Evolutionary conservation across 441 rosid species (phyloP).

Genomic region (Populus trichocarpa): DNA sequence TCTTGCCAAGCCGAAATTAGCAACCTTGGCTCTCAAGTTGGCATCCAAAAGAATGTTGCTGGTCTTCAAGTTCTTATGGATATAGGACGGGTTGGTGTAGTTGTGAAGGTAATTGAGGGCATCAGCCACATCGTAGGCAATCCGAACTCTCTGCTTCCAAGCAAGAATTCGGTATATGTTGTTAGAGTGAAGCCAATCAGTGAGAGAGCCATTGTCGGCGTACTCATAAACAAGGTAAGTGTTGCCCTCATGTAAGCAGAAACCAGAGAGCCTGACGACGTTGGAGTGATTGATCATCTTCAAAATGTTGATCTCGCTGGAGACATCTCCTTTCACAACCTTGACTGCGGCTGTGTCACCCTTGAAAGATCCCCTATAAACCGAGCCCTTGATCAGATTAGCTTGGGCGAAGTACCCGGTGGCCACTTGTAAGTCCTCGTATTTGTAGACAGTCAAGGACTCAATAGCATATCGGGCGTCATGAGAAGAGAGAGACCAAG

Average conservation of each 20-base stretch:
- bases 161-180: constrained; percentile 29
- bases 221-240: constrained; percentile 80
- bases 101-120: constrained; percentile 78
- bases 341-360: constrained; percentile 79
- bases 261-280: constrained; percentile 80
- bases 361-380: constrained; percentile 58
- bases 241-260: constrained; percentile 65
- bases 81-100: constrained; percentile 63
- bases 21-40: constrained; percentile 65
- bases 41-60: constrained; percentile 76
- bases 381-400: constrained; percentile 64
- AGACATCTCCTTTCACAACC: constrained; percentile 79
- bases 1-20: constrained; percentile 81
- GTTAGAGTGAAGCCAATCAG: constrained; percentile 51
- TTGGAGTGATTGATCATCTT: constrained; percentile 72
- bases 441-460: constrained; percentile 60
- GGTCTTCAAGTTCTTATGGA: constrained; percentile 81
- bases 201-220: constrained; percentile 63
- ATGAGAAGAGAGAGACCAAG: constrained; percentile 47
- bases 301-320: constrained; percentile 71
- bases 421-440: constrained; percentile 53
- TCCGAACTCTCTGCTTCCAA: constrained; percentile 85
- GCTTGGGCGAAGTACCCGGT: constrained; percentile 57
- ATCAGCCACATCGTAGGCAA: constrained; percentile 64
- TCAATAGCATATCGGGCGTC: constrained; percentile 58